These are phyloP conservation scores for Candida golubevii DNA, from an alignment of 805 yeast species.

Conservation along the genomic window DNA sequence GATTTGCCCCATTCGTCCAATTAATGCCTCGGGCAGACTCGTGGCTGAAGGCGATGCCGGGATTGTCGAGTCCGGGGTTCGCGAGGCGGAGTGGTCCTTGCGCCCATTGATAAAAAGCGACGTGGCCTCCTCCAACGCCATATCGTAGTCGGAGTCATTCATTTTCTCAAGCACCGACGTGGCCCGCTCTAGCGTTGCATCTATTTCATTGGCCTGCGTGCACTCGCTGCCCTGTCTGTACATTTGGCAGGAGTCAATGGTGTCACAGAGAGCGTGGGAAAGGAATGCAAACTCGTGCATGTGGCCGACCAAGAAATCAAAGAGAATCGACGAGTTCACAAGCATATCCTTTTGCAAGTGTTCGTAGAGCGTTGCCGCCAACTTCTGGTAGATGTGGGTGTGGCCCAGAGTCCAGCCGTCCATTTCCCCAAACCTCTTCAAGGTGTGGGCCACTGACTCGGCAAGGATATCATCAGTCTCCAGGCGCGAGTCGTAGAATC, in stretches of 20 bases:
- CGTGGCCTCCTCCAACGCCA: slow-evolving; percentile 27
- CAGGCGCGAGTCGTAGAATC: slow-evolving; percentile 42
- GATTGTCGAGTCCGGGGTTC: background rate
- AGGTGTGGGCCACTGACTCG: slow-evolving; percentile 42
- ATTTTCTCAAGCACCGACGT: slow-evolving; percentile 7
- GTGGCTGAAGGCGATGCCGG: background rate
- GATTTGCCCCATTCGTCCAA: no score
- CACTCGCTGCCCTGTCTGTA: background rate
- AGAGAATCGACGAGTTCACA: slow-evolving; percentile 50
- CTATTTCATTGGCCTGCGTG: background rate
- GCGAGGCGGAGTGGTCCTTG: background rate
- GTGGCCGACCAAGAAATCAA: slow-evolving; percentile 43
- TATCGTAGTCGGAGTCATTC: slow-evolving; percentile 28
- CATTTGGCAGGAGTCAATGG: slow-evolving; percentile 1
- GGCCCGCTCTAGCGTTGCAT: slow-evolving; percentile 1
- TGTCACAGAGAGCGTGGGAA: slow-evolving; percentile 3
- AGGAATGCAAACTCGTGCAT: slow-evolving; percentile 16
- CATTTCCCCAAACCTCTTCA: slow-evolving; percentile 46
- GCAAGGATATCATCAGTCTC: slow-evolving; percentile 51
- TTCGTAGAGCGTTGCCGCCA: slow-evolving; percentile 42
- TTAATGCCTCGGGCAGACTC: background rate
- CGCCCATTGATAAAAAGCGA: slow-evolving; percentile 14
- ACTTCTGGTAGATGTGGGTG: slow-evolving; percentile 36
- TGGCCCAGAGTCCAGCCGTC: slow-evolving; percentile 54
- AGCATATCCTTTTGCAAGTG: slow-evolving; percentile 51